Percentiles rank a stretch among this genome's conserved stretches.
Evolutionary conservation across 2,329 filamentous ascomycete genomes (phyloP).

Genomic region (Sporothrix euskadiensis): DNA sequence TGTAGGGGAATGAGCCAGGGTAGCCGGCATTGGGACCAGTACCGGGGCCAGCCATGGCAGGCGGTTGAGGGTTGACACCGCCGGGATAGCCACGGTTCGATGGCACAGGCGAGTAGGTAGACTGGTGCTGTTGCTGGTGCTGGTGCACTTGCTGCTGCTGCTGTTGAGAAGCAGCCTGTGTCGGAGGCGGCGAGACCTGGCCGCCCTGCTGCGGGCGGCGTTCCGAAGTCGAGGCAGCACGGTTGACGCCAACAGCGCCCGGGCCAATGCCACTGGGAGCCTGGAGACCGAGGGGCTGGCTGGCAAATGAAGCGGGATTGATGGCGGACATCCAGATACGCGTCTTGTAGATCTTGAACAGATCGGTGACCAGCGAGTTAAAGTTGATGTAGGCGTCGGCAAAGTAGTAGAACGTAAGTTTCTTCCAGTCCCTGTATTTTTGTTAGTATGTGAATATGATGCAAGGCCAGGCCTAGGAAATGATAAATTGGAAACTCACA

Average conservation of each 20-base stretch:
- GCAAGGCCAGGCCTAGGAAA: background rate
- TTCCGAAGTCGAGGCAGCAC: conserved; percentile 50
- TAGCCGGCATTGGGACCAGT: conserved; percentile 38
- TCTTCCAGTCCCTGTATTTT: conserved; percentile 86
- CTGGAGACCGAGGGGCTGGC: conserved; percentile 70
- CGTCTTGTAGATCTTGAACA: conserved; percentile 99
- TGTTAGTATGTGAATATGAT: conserved; percentile 30
- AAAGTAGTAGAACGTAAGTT: conserved; percentile 98
- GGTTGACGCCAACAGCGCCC: conserved; percentile 61
- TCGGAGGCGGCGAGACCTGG: conserved; percentile 18
- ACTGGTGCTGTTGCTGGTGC: conserved; percentile 20
- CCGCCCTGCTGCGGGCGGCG: conserved; percentile 43
- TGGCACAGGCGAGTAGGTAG: conserved; percentile 16
- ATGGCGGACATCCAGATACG: conserved; percentile 99
- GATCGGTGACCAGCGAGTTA: conserved; percentile 92
- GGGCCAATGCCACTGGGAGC: conserved; percentile 67
- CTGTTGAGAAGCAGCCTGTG: conserved; percentile 1
- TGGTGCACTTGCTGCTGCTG: conserved; percentile 26
- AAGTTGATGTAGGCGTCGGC: conserved; percentile 99
- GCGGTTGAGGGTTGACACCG: conserved; percentile 32
- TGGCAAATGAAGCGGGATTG: conserved; percentile 93
- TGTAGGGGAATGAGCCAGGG: conserved; percentile 37
- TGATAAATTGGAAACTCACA: conserved; percentile 59
- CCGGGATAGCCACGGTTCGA: conserved; percentile 28
- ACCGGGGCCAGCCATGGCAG: background rate